A percentile compares a stretch with the other conserved stretches of the same genome.
phyloP scores from a whole-genome alignment of 2,329 filamentous ascomycete species.

The Herpotrichia juniperi region DNA sequence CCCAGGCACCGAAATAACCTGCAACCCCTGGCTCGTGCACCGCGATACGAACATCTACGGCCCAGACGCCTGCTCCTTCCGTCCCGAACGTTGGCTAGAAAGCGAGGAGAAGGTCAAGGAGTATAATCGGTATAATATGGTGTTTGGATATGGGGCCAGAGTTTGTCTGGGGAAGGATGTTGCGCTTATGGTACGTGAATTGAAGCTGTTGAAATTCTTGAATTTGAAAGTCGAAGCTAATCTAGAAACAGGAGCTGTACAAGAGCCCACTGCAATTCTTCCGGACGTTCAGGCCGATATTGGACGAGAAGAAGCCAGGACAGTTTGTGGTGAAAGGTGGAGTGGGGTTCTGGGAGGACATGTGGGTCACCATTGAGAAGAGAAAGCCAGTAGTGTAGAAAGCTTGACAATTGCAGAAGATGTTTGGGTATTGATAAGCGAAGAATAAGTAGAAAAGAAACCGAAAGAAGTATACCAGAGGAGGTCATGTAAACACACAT shows the following conservation, averaged over 20 bases:
- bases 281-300: constrained; percentile 43
- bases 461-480: too few relatives aligned
- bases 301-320: constrained; percentile 38
- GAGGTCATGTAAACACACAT: too few relatives aligned
- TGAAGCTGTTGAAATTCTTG: too few relatives aligned
- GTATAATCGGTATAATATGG: constrained; percentile 56
- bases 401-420: too few relatives aligned
- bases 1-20: constrained; percentile 33
- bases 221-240: too few relatives aligned
- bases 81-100: constrained; percentile 38
- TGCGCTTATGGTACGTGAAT: constrained; percentile 60
- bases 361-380: constrained; percentile 45
- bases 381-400: constrained; percentile 3
- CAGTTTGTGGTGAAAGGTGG: constrained; percentile 51
- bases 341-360: constrained; percentile 50
- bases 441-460: too few relatives aligned
- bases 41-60: constrained; percentile 37
- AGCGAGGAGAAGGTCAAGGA: constrained; percentile 47
- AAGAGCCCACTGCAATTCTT: constrained; percentile 53
- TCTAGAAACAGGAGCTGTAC: too few relatives aligned
- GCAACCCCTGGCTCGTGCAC: constrained; percentile 37
- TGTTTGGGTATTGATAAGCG: too few relatives aligned
- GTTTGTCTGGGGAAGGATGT: constrained; percentile 58
- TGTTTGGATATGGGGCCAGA: constrained; percentile 58
- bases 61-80: constrained; percentile 31